These are phyloP conservation scores for Hymenoscyphus repandus DNA, from an alignment of 2,329 filamentous ascomycete species.

Conservation along the genomic window DNA sequence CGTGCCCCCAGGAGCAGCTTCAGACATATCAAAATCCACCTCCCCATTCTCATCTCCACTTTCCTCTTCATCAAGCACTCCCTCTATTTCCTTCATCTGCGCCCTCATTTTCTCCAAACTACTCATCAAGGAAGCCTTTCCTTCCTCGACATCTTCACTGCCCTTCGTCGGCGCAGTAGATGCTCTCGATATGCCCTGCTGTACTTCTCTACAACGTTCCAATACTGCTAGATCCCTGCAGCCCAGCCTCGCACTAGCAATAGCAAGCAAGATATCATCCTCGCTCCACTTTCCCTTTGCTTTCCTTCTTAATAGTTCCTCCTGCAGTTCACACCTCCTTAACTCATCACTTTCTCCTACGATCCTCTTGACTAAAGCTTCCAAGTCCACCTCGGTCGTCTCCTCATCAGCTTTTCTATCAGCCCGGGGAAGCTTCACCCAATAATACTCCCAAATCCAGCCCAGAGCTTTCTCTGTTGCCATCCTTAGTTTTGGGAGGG, in stretches of 20 bases:
- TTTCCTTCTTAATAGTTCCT: background rate
- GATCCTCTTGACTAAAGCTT: constrained; percentile 18
- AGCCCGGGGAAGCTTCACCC: constrained; percentile 46
- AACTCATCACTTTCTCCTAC: constrained; percentile 23
- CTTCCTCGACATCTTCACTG: background rate
- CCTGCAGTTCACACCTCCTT: constrained; percentile 14
- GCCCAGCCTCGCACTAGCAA: constrained; percentile 20
- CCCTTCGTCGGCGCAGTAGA: background rate
- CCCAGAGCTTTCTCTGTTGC: constrained; percentile 65
- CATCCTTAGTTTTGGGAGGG: constrained; percentile 64
- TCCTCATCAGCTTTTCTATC: background rate
- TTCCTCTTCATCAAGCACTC: constrained; percentile 12
- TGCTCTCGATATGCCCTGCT: constrained; percentile 34
- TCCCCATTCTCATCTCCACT: background rate
- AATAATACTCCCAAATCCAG: constrained; percentile 92
- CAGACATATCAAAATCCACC: constrained; percentile 7
- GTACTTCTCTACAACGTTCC: constrained; percentile 35
- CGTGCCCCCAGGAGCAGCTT: constrained; percentile 7
- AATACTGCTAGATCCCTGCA: constrained; percentile 16
- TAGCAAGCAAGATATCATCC: constrained; percentile 19
- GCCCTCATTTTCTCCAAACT: constrained; percentile 17
- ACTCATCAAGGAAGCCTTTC: background rate
- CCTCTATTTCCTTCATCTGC: constrained; percentile 21
- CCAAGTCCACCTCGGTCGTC: constrained; percentile 15
- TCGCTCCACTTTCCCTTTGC: constrained; percentile 9